phyloP scores from a whole-genome alignment of 2,329 filamentous ascomycete genomes.

The Aspergillus fumigatiaffinis region DNA sequence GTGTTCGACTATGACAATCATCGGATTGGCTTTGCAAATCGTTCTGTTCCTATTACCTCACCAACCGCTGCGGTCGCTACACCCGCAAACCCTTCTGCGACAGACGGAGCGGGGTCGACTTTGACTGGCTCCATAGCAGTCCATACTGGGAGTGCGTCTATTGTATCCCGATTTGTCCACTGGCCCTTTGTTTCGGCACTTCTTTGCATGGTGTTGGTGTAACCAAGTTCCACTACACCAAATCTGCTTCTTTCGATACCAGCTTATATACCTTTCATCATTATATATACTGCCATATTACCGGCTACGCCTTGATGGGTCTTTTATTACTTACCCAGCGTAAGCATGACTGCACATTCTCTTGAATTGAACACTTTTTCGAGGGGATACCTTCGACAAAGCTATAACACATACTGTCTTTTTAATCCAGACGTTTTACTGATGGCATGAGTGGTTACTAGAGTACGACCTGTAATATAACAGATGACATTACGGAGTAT shows the following conservation, averaged over 20 bases:
- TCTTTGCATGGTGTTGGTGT: conserved; percentile 12
- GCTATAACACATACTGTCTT: neutral
- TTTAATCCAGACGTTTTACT: neutral
- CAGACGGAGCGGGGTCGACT: neutral
- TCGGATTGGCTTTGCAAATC: conserved; percentile 35
- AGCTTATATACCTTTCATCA: neutral
- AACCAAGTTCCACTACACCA: neutral
- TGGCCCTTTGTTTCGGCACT: conserved; percentile 14
- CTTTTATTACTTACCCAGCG: neutral
- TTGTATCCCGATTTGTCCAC: conserved; percentile 6
- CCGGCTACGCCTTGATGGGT: neutral
- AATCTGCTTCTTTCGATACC: neutral
- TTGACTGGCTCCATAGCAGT: conserved; percentile 5
- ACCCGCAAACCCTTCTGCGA: conserved; percentile 1
- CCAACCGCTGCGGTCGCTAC: conserved; percentile 14
- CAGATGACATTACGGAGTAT: neutral
- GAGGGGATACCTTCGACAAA: neutral
- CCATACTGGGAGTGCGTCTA: conserved; percentile 6
- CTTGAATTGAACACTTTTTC: neutral
- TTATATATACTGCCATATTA: neutral
- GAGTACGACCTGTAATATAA: neutral
- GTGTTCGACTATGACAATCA: conserved; percentile 71
- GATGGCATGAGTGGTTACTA: neutral
- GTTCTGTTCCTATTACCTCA: conserved; percentile 9
- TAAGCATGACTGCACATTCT: neutral